A percentile compares a stretch with the other conserved stretches of the same genome.
Conservation (phyloP, 139 green algal species). For the Tetraselmis striata region DNA sequence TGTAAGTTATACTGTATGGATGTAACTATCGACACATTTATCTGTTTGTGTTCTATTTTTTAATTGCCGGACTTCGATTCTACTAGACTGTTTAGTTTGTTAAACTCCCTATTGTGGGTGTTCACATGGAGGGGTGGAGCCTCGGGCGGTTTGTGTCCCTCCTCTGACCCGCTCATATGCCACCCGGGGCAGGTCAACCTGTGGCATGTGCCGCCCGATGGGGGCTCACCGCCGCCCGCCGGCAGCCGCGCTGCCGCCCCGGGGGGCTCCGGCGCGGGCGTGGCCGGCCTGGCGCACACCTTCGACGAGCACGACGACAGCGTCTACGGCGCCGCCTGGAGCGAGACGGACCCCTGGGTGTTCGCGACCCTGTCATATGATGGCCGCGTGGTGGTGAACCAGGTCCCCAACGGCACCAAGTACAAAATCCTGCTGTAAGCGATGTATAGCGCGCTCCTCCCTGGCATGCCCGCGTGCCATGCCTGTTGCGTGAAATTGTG, state of each 20-base stretch:
- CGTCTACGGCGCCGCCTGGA: slow-evolving; percentile 74
- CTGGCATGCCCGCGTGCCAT: no score
- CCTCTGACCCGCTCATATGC: slow-evolving; percentile 7
- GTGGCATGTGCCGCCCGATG: slow-evolving; percentile 18
- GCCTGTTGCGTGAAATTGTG: no score
- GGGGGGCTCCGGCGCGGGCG: not conserved
- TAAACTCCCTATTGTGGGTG: no score
- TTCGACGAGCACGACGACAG: slow-evolving; percentile 80
- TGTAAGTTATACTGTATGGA: no score
- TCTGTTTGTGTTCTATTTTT: no score
- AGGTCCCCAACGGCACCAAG: slow-evolving; percentile 62
- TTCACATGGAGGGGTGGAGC: no score
- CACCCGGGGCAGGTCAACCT: slow-evolving; percentile 29
- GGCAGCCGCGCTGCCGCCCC: not conserved
- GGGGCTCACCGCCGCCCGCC: not conserved
- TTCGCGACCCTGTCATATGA: slow-evolving; percentile 79
- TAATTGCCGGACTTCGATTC: no score
- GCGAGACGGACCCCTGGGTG: slow-evolving; percentile 59
- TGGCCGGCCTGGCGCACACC: slow-evolving; percentile 45
- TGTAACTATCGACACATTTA: no score
- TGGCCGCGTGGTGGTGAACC: slow-evolving; percentile 63
- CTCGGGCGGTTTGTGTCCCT: not conserved
- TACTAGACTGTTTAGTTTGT: no score
- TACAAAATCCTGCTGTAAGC: slow-evolving; percentile 73
- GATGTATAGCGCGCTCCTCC: no score